Evolutionary conservation across 305 asterid genomes (phyloP), one percentile per base, ranked within the genome.

Genomic region (Solanum hybrid): DNA sequence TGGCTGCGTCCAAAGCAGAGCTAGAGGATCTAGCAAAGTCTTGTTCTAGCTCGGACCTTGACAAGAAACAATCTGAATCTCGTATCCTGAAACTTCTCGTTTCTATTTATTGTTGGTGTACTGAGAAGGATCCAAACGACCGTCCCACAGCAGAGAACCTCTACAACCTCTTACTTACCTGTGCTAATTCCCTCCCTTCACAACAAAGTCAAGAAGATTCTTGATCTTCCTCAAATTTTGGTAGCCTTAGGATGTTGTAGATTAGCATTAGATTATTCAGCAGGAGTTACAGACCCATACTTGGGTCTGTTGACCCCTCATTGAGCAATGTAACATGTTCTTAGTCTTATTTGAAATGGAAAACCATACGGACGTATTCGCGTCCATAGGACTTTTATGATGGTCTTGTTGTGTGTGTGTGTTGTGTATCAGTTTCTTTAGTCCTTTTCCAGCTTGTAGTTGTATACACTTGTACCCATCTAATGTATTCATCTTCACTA

Each of bases 71-170:
- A 85, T 74, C 89, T 28, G 95, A 93, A 64, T 90, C 94, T 18
- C 89, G 81, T 69, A 89, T 92, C 87, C 92, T 96, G 69, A 79
- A 92, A 81, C 93, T 94, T 87, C 97, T 95, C 3, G 93, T 93
- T 79, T 91, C 93, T 86, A 86, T 95, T n/a, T 97, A 92, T 91
- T 90, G 34, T 67, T 93, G 91, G 91, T 96, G 98, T 90, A 97
- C 98, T 3, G 93, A 93, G 91, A 93, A 95, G 92, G 92, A 95
- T 93, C 96, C 97, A 26, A 71, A 87, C 7, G 95, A 95, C 91
- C 97, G 99, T 16, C 99, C 98, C 89, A 92, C 96, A 11, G 96
- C 98, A 9, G 92, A 92, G 84, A 90, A 92, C 34, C 94, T 97
- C 86, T 93, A 95, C 84, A 89, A 90, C 51, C 8, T 91, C 89